These are phyloP conservation scores for Aspergillus carlsbadensis DNA, from an alignment of 495 filamentous ascomycete species.

Conservation along the genomic window DNA sequence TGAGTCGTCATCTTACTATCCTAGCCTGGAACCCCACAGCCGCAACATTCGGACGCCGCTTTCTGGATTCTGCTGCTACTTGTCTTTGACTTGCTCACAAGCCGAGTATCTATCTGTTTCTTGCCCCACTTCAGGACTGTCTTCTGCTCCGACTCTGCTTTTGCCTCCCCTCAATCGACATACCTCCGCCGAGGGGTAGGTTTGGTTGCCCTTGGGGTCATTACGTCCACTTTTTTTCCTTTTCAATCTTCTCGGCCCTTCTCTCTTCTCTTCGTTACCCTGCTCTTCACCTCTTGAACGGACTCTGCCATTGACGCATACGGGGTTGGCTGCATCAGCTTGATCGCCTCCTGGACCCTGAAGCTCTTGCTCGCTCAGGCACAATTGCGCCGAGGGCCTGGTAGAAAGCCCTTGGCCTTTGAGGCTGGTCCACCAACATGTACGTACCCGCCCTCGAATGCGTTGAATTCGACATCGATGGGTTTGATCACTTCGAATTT, in stretches of 20 bases:
- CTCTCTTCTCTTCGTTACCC: neutral
- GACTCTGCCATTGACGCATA: conserved; percentile 9
- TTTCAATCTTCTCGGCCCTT: neutral
- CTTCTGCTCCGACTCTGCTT: conserved; percentile 7
- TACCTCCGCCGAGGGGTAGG: conserved; percentile 12
- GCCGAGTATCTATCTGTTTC: conserved; percentile 9
- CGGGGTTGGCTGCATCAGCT: neutral
- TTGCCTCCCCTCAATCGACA: conserved; percentile 6
- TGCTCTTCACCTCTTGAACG: conserved; percentile 1
- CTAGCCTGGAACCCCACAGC: neutral
- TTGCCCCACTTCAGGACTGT: conserved; percentile 16
- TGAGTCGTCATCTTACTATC: conserved; percentile 4
- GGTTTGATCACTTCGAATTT: no score
- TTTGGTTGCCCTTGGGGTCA: conserved; percentile 7
- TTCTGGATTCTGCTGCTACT: conserved; percentile 7
- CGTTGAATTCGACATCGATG: no score
- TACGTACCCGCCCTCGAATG: conserved; percentile 27
- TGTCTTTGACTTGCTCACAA: conserved; percentile 2
- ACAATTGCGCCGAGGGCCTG: conserved; percentile 19
- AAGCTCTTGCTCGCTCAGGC: conserved; percentile 8
- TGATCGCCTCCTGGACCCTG: neutral
- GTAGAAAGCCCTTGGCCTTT: conserved; percentile 20
- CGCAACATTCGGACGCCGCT: neutral
- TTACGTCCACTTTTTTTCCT: conserved; percentile 7
- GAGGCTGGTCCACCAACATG: conserved; percentile 30